phyloP scores from a whole-genome alignment of 106 monocot species.

The Gastrodia elata region DNA sequence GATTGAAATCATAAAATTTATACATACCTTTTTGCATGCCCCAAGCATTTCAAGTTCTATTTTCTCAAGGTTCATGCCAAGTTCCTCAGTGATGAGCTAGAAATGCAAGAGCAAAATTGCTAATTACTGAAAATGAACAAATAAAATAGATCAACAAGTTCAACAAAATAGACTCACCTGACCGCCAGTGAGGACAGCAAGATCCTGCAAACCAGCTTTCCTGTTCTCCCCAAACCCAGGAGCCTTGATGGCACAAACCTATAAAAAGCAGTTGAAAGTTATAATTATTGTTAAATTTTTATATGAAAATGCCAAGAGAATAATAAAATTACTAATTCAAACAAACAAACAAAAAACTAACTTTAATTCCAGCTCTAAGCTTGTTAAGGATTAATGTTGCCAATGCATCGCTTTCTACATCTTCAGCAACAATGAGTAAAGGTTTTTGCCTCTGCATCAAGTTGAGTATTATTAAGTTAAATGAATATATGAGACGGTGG shows the following conservation, averaged over 20 bases:
- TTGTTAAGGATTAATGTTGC: slow-evolving; percentile 81
- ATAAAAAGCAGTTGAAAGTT: neutral
- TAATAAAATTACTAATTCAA: neutral
- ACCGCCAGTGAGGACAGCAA: slow-evolving; percentile 78
- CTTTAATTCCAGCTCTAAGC: slow-evolving; percentile 84
- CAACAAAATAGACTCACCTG: slow-evolving; percentile 31
- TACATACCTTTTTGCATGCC: slow-evolving; percentile 69
- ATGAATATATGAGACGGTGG: neutral
- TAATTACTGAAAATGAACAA: neutral
- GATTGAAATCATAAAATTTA: neutral
- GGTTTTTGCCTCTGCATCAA: slow-evolving; percentile 73
- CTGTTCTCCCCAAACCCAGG: slow-evolving; percentile 96
- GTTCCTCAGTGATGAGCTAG: slow-evolving; percentile 84
- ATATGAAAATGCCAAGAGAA: neutral
- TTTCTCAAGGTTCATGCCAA: slow-evolving; percentile 98
- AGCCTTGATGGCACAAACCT: slow-evolving; percentile 95
- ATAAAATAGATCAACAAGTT: neutral
- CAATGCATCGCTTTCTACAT: slow-evolving; percentile 70
- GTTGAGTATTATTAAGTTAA: neutral
- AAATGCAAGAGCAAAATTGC: slow-evolving; percentile 3
- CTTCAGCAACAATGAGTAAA: slow-evolving; percentile 76
- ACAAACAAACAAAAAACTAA: slow-evolving; percentile 4
- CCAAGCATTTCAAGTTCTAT: slow-evolving; percentile 86
- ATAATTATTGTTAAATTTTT: neutral
- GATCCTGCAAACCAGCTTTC: slow-evolving; percentile 73